Percentiles rank a stretch among this genome's conserved stretches.
These are phyloP conservation scores for Zygoascus hellenicus DNA, from an alignment of 1,139 yeast species.

Conservation along the genomic window DNA sequence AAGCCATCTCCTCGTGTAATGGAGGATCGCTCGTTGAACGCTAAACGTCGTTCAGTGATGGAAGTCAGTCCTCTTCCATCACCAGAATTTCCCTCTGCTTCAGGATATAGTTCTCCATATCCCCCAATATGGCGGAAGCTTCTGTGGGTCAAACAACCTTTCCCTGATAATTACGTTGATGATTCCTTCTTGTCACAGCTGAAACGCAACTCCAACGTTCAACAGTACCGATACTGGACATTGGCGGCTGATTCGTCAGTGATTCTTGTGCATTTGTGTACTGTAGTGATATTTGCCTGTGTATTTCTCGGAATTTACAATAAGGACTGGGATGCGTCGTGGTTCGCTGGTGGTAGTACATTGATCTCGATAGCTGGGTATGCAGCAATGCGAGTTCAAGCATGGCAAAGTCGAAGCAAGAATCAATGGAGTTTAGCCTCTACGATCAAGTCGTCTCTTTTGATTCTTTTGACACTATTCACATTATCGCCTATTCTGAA, in stretches of 20 bases:
- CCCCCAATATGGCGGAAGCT: constrained; percentile 62
- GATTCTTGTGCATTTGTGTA: constrained; percentile 59
- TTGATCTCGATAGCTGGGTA: constrained; percentile 37
- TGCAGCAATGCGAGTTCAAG: constrained; percentile 30
- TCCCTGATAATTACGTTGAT: constrained; percentile 90
- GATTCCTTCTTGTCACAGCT: constrained; percentile 70
- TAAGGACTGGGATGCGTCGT: constrained; percentile 30
- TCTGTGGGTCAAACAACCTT: constrained; percentile 81
- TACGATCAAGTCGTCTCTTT: constrained; percentile 54
- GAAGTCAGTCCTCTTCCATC: background rate
- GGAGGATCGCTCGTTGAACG: no score
- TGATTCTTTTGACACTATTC: constrained; percentile 64
- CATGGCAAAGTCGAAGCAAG: constrained; percentile 9
- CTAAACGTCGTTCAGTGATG: no score
- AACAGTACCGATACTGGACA: constrained; percentile 57
- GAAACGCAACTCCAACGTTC: constrained; percentile 69
- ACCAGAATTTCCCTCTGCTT: background rate
- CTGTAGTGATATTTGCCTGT: constrained; percentile 53
- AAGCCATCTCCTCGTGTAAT: no score
- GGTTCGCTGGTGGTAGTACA: constrained; percentile 30
- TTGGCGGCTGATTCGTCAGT: constrained; percentile 64
- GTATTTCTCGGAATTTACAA: constrained; percentile 50
- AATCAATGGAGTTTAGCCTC: constrained; percentile 19
- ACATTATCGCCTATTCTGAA: constrained; percentile 85
- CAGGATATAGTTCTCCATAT: constrained; percentile 3